A percentile compares a stretch with the other conserved stretches of the same genome.
Conservation (phyloP, 139 green algal species). For the Axilococcus clingmanii region DNA sequence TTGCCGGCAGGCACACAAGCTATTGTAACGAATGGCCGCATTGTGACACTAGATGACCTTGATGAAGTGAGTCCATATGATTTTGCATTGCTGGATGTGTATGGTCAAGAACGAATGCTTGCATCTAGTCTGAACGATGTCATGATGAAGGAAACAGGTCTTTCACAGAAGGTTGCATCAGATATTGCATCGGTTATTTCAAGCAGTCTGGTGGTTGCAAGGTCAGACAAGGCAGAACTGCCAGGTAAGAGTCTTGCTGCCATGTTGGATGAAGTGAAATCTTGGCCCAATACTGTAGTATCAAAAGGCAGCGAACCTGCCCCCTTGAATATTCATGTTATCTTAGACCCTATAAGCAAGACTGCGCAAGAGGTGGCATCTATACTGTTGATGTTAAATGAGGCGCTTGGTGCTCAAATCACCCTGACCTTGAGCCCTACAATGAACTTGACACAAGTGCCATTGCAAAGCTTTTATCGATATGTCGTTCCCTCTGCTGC, state of each 20-base stretch:
- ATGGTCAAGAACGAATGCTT: constrained; percentile 5
- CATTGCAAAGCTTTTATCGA: constrained; percentile 87
- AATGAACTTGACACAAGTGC: constrained; percentile 60
- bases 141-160: not conserved
- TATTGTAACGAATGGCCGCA: constrained; percentile 59
- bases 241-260: no score
- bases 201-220: not conserved
- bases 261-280: no score
- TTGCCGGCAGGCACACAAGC: constrained; percentile 31
- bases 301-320: not conserved
- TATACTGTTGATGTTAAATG: constrained; percentile 40
- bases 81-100: constrained; percentile 58
- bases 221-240: not conserved
- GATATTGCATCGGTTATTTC: not conserved
- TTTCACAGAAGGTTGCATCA: not conserved
- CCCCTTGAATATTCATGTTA: constrained; percentile 35
- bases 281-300: no score
- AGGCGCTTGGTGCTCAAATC: constrained; percentile 15
- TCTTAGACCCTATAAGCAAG: constrained; percentile 61
- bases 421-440: constrained; percentile 42
- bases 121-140: not conserved
- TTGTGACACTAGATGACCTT: constrained; percentile 10
- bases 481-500: constrained; percentile 37
- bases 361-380: constrained; percentile 21
- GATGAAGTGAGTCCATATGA: constrained; percentile 42